Evolutionary conservation across 2,329 filamentous ascomycete species (phyloP).

Genomic region (Colletotrichum spaethianum): DNA sequence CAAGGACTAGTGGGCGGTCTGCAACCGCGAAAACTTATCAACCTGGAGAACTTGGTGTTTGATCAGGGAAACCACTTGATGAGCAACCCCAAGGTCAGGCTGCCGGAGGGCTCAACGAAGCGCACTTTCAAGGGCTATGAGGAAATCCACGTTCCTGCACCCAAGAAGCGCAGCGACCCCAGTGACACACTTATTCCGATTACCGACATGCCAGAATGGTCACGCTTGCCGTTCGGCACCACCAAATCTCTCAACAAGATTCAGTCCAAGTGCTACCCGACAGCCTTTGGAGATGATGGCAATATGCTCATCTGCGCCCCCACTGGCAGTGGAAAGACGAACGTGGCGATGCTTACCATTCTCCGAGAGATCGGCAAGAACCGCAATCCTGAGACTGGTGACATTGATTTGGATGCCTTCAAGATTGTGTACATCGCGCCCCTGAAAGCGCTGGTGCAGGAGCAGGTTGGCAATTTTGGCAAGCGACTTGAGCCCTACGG

Average conservation of each 20-base stretch:
- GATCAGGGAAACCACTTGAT: slow-evolving; percentile 99
- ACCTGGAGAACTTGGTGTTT: slow-evolving; percentile 95
- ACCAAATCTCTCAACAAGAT: slow-evolving; percentile 94
- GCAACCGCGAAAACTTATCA: slow-evolving; percentile 89
- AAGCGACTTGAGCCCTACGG: slow-evolving; percentile 91
- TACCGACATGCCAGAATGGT: slow-evolving; percentile 93
- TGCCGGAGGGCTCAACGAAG: slow-evolving; percentile 96
- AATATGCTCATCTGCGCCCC: slow-evolving; percentile 99
- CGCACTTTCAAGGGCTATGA: slow-evolving; percentile 98
- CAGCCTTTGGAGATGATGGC: slow-evolving; percentile 92
- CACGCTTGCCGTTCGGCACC: slow-evolving; percentile 85
- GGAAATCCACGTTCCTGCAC: slow-evolving; percentile 95
- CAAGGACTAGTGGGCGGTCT: slow-evolving; percentile 86
- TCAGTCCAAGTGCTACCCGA: slow-evolving; percentile 92
- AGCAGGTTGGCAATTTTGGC: slow-evolving; percentile 98
- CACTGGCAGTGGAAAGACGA: slow-evolving; percentile 97
- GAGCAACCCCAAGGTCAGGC: slow-evolving; percentile 96
- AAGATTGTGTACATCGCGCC: slow-evolving; percentile 99
- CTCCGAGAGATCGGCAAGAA: slow-evolving; percentile 97
- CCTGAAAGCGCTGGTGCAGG: slow-evolving; percentile 94
- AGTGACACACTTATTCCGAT: slow-evolving; percentile 87
- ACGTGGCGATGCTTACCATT: slow-evolving; percentile 97
- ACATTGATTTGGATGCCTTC: slow-evolving; percentile 95
- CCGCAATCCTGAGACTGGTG: slow-evolving; percentile 88
- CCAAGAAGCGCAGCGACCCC: slow-evolving; percentile 87